phyloP scores from a whole-genome alignment of 441 rosid genomes.

The Erodium texanum region DNA sequence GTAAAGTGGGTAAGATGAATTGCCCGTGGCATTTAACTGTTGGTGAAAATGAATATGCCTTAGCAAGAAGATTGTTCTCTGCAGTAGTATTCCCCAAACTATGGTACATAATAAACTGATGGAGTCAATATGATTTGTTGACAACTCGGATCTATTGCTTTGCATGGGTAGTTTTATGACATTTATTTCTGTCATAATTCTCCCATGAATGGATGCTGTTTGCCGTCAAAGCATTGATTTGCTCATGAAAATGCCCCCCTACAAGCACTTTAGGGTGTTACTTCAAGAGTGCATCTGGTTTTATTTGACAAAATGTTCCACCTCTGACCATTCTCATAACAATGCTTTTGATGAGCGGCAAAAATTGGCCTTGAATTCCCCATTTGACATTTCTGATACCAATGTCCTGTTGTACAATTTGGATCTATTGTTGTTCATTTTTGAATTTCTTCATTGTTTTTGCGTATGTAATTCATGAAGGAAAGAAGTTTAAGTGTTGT shows the following conservation, averaged over 20 bases:
- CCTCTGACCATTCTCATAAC: not conserved
- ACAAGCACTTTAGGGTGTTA: not conserved
- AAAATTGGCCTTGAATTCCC: not conserved
- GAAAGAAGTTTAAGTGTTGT: conserved; percentile 2
- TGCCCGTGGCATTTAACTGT: not conserved
- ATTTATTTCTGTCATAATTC: not conserved
- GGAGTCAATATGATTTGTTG: not conserved
- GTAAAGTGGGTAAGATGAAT: not conserved
- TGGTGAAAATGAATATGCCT: not conserved
- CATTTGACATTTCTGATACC: conserved; percentile 1
- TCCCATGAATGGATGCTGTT: not conserved
- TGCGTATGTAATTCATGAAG: not conserved
- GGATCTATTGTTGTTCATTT: not conserved
- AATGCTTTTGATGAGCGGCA: not conserved
- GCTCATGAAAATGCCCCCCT: not conserved
- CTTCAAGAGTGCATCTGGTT: not conserved
- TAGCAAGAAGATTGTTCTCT: not conserved
- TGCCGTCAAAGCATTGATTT: not conserved
- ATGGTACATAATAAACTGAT: not conserved
- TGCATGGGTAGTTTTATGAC: conserved; percentile 4
- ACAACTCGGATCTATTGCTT: not conserved
- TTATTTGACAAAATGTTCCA: not conserved
- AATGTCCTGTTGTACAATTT: not conserved
- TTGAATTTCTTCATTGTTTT: not conserved
- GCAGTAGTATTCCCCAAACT: not conserved